These are phyloP conservation scores for Exophiala mesophila DNA, from an alignment of 2,329 filamentous ascomycete genomes.

Conservation along the genomic window DNA sequence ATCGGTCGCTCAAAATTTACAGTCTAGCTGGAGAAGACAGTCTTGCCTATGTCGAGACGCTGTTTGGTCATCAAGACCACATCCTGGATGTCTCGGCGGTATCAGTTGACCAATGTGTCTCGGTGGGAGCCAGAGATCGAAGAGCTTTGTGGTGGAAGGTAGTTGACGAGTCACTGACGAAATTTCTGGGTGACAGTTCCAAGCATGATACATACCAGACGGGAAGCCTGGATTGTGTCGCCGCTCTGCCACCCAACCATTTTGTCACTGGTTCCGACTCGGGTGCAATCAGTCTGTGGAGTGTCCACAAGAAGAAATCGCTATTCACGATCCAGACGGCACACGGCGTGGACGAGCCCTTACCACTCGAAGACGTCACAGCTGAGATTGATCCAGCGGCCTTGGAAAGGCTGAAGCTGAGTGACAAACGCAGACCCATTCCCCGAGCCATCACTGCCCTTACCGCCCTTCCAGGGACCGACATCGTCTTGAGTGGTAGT, in stretches of 20 bases:
- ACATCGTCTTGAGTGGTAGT: conserved; percentile 83
- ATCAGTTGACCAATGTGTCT: conserved; percentile 81
- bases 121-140: conserved; percentile 83
- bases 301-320: conserved; percentile 88
- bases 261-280: conserved; percentile 95
- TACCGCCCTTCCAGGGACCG: conserved; percentile 79
- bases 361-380: conserved; percentile 64
- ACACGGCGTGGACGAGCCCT: conserved; percentile 74
- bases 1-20: conserved; percentile 94
- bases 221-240: conserved; percentile 86
- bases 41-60: conserved; percentile 87
- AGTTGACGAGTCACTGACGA: conserved; percentile 87
- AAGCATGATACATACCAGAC: conserved; percentile 55
- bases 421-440: conserved; percentile 55
- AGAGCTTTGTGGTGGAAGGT: conserved; percentile 96
- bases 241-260: conserved; percentile 81
- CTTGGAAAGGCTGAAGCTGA: conserved; percentile 39
- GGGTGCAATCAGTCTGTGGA: conserved; percentile 81
- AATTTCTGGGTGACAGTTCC: conserved; percentile 74
- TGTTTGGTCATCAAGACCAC: conserved; percentile 93
- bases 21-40: conserved; percentile 65
- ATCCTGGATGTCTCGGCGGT: conserved; percentile 80
- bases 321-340: conserved; percentile 73
- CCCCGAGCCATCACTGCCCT: conserved; percentile 90
- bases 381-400: conserved; percentile 64